Evolutionary conservation across 768 basidiomycete genomes (phyloP), one percentile per base, ranked within the genome.

Genomic region (Boletus patriciae): DNA sequence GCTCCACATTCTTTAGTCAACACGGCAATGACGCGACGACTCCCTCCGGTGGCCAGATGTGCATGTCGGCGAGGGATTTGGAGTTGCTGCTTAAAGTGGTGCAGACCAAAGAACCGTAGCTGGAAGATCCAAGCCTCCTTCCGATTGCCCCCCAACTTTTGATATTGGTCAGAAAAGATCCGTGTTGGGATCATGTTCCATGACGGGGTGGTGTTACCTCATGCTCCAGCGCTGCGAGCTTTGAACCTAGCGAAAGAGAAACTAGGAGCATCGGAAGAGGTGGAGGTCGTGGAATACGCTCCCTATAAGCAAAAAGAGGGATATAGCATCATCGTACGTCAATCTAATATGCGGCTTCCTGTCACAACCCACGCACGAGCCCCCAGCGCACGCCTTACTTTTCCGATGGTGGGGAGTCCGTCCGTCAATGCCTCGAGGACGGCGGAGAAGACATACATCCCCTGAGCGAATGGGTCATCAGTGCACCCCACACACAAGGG

Each of bases 191-290:
- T 67, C 29, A 67, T 67, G 56, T 66, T 73, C 63, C 65, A 73
- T 53, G 77, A 81, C 52, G 71, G 62, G 2, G 59, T 74, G 4
- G 74, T 76, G 2, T 54, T 65, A 33, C 78, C 80, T 8, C 71
- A 74, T 12, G 77, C 80, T 19, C 80, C 81, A 0, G 63, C 76
- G 34, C 51, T 61, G 15, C 71, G 81, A 6, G 80, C 78, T 5
- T 55, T 83, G 52, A 63, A 73, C 31, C 53, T 71, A 21, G 66
- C 69, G 3, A 76, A 73, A 56, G 66, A 60, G 29, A 77, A 72
- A 16, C 62, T 82, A 38, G 62, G 62, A 38, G 67, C 65, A 0
- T 70, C 74, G 13, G 57, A 66, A 4, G 67, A 60, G 50, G 75
- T 71, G 50, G 74, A 73, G 56, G 70, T 79, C 45, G 57, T 73